These are phyloP conservation scores for Colletotrichum spaethianum DNA, from an alignment of 2,329 filamentous ascomycete genomes.

Conservation along the genomic window DNA sequence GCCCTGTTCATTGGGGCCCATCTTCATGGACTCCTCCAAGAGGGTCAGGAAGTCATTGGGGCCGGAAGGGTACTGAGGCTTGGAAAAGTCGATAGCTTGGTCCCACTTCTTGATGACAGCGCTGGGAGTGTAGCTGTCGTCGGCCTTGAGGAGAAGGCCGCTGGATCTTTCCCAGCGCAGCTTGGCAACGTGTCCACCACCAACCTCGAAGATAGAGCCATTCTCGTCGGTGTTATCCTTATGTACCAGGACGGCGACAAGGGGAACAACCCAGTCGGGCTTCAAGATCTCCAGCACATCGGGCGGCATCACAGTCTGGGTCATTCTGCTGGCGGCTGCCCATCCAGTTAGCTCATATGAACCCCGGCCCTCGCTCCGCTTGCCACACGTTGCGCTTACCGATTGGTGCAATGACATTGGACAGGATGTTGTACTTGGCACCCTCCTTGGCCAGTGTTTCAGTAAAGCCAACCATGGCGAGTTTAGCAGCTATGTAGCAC, in stretches of 20 bases:
- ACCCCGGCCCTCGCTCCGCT: conserved; percentile 9
- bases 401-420: conserved; percentile 95
- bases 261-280: conserved; percentile 95
- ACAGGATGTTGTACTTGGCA: conserved; percentile 96
- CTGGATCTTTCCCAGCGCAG: conserved; percentile 94
- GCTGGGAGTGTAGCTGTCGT: conserved; percentile 88
- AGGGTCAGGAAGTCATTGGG: conserved; percentile 90
- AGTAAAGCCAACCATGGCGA: conserved; percentile 95
- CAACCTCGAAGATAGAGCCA: conserved; percentile 93
- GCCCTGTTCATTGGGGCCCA: conserved; percentile 79
- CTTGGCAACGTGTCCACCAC: conserved; percentile 93
- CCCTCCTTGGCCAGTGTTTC: conserved; percentile 99
- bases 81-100: conserved; percentile 87
- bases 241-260: conserved; percentile 91
- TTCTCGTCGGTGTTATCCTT: conserved; percentile 86
- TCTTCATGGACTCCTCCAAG: conserved; percentile 85
- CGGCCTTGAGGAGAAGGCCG: conserved; percentile 90
- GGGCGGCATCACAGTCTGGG: conserved; percentile 94
- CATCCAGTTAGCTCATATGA: conserved; percentile 16
- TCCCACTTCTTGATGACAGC: conserved; percentile 93
- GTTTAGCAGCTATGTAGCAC: conserved; percentile 79
- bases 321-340: conserved; percentile 92
- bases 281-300: conserved; percentile 88
- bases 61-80: conserved; percentile 86
- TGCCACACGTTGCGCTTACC: conserved; percentile 51